A percentile compares a stretch with the other conserved stretches of the same genome.
Evolutionary conservation across 129 eudicot genomes (phyloP).

Genomic region (Artemisia argyi): DNA sequence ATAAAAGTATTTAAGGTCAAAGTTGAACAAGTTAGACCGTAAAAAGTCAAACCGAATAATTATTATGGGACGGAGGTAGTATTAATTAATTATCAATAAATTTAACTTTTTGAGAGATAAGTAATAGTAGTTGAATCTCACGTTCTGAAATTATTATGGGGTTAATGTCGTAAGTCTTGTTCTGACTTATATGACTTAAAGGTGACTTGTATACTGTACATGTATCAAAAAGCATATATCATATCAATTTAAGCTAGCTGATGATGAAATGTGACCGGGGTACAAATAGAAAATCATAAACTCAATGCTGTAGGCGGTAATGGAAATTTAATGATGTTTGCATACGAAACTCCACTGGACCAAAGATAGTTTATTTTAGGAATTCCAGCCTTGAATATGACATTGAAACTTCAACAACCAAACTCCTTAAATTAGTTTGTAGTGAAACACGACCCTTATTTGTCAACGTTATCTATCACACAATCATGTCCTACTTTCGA

Average conservation of each 20-base stretch:
- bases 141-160: too few species aligned
- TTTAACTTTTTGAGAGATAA: too few species aligned
- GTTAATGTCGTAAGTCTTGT: too few species aligned
- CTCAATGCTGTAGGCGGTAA: conserved; percentile 1
- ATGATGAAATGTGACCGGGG: background rate
- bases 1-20: too few species aligned
- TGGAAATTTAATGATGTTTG: conserved; percentile 13
- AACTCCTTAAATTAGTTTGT: conserved; percentile 14
- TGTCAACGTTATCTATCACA: conserved; percentile 16
- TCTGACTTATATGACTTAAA: too few species aligned
- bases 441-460: background rate
- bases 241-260: background rate
- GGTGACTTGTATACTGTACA: too few species aligned
- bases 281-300: background rate
- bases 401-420: conserved; percentile 32
- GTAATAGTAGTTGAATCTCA: too few species aligned
- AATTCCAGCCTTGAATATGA: conserved; percentile 27
- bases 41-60: too few species aligned
- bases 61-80: too few species aligned
- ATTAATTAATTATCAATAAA: too few species aligned
- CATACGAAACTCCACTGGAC: conserved; percentile 26
- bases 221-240: too few species aligned
- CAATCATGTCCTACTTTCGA: background rate
- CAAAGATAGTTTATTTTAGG: conserved; percentile 25
- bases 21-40: too few species aligned